phyloP scores from a whole-genome alignment of 1,284 basidiomycete species.

The Meripilus lineatus region DNA sequence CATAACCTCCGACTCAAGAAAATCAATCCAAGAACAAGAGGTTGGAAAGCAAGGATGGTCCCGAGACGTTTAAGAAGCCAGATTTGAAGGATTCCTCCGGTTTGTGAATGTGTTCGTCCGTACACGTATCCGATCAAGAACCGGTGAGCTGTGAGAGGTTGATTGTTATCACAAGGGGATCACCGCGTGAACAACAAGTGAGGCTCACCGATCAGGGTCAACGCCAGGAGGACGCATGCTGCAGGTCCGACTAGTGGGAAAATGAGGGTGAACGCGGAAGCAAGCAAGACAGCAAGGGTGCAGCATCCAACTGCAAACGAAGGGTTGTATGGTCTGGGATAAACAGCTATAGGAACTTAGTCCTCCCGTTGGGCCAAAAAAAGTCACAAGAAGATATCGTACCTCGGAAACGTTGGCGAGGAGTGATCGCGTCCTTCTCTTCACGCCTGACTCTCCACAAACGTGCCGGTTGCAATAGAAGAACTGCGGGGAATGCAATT shows the following conservation, averaged over 20 bases:
- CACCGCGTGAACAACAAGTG: not conserved
- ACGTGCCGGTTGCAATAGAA: constrained; percentile 64
- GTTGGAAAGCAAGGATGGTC: constrained; percentile 63
- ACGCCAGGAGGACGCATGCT: constrained; percentile 57
- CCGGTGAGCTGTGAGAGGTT: constrained; percentile 51
- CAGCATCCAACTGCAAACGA: constrained; percentile 61
- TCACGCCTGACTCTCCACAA: constrained; percentile 51
- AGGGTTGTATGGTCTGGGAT: constrained; percentile 68
- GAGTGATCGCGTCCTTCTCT: constrained; percentile 60
- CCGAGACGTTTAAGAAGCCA: constrained; percentile 71
- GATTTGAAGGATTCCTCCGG: constrained; percentile 66
- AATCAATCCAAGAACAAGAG: constrained; percentile 68
- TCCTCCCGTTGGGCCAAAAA: constrained; percentile 5
- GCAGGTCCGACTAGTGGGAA: constrained; percentile 76
- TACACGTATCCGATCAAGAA: constrained; percentile 75
- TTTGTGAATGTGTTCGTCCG: constrained; percentile 62
- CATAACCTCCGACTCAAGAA: constrained; percentile 62
- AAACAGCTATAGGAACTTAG: constrained; percentile 46
- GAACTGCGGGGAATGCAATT: constrained; percentile 63
- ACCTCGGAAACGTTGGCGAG: constrained; percentile 77
- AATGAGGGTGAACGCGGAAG: constrained; percentile 64
- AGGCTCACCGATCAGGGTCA: constrained; percentile 62
- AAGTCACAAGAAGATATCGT: constrained; percentile 20
- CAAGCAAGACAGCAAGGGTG: constrained; percentile 65
- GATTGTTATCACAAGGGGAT: not conserved